Base-by-base conservation (phyloP, 768 basidiomycete genomes). In the Arthromyces matolae region DNA sequence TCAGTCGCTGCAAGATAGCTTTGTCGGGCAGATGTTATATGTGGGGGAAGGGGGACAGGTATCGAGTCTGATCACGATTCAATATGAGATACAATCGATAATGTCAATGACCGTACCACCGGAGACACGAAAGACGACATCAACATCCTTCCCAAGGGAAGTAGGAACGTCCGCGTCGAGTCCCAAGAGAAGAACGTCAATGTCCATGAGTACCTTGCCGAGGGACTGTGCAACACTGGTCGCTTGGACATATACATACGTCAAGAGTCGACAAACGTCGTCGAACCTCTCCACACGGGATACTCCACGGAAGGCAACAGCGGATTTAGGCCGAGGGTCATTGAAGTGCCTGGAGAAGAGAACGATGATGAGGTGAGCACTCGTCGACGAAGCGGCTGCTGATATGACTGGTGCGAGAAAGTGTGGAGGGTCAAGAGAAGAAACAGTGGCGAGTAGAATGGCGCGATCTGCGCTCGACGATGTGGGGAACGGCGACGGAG, bases 171-270 rank as follows among this genome's bases (percentile, higher is more conserved):
- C 65, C 47, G 71, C 69, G 34, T 79, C 72, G 43, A 75, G 62
- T n/a, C 75, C 81, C 41, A 78, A 73, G 49, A 95, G 76, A 37
- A 90, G 67, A 12, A 95, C 86, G 57, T 89, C 84, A 39, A 95
- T 71, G 45, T 85, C 75, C 74, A 93, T 78, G 47, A 90, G 72
- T 33, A 92, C 68, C 52, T 81, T 86, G 61, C 79, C 80, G 56
- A 73, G 63, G 29, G 78, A 74, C 60, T 85, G 82, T 12, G 88
- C 86, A 33, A 81, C 77, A 56, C 78, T 83, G 12, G 86, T 86
- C n/a, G 89, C 87, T 55, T 87, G 84, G 3, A 90, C 87, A 64
- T 97, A 96, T 31, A 89, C 79, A 59, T 80, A 85, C 0, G 89
- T 89, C 52, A 97, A 73, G 37, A 94, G 75, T 8, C 76, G 68